Evolutionary conservation across 257 asterid species (phyloP).

Genomic region (Solanum medicagineum): DNA sequence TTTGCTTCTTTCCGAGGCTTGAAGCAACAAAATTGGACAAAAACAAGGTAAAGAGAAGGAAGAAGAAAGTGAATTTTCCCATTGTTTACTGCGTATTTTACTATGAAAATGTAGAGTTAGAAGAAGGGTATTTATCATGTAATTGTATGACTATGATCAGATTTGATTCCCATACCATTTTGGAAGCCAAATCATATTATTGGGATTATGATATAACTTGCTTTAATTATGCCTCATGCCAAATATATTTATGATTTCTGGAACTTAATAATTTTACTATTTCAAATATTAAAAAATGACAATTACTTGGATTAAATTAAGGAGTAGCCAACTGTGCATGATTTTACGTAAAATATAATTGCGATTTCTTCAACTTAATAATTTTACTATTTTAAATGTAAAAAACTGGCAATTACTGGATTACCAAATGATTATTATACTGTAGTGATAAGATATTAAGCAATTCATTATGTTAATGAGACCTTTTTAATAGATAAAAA

Average conservation of each 20-base stretch:
- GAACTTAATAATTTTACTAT: background rate
- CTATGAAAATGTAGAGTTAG: background rate
- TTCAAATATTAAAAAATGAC: background rate
- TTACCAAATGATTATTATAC: too few species aligned
- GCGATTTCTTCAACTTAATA: too few species aligned
- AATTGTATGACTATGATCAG: background rate
- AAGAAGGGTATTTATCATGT: background rate
- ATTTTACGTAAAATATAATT: too few species aligned
- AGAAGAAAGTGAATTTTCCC: background rate
- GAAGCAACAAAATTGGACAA: background rate
- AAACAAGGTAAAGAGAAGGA: background rate
- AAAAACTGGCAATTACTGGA: too few species aligned
- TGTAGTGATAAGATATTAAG: too few species aligned
- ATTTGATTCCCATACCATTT: background rate
- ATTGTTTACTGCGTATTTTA: background rate
- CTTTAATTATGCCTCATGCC: background rate
- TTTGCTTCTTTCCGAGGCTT: background rate
- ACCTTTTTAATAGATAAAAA: too few species aligned
- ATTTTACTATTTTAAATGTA: too few species aligned
- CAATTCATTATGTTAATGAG: too few species aligned
- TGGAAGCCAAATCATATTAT: background rate
- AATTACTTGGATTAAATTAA: background rate
- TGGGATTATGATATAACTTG: background rate
- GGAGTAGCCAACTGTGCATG: background rate
- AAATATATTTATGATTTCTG: background rate